phyloP scores from a whole-genome alignment of 345 rosid genomes.

The Euphorbia peplus region DNA sequence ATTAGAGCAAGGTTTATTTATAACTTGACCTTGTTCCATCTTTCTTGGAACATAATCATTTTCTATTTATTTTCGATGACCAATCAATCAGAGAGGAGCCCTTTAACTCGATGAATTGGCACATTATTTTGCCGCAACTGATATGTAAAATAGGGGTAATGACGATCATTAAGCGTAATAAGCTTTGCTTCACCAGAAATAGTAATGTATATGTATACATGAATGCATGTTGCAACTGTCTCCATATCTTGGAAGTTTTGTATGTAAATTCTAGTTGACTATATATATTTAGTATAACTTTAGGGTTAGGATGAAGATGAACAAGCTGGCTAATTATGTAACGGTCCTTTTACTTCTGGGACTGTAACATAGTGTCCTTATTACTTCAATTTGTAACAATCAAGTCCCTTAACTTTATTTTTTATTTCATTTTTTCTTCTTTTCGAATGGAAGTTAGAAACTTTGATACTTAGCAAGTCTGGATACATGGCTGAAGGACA shows the following conservation, averaged over 20 bases:
- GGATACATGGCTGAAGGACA: neutral
- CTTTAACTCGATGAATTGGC: slow-evolving; percentile 26
- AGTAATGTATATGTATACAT: slow-evolving; percentile 1
- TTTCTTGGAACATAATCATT: neutral
- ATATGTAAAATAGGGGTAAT: slow-evolving; percentile 26
- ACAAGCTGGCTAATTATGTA: neutral
- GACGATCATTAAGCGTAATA: slow-evolving; percentile 29
- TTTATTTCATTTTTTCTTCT: too few species aligned
- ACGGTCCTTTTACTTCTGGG: too few species aligned
- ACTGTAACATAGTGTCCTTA: too few species aligned
- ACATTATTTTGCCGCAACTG: slow-evolving; percentile 19
- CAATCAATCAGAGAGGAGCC: slow-evolving; percentile 15
- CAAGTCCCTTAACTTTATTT: too few species aligned
- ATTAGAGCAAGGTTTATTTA: slow-evolving; percentile 66
- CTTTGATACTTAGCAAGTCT: too few species aligned
- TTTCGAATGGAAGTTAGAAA: too few species aligned
- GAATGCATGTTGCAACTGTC: neutral
- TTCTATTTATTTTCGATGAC: slow-evolving; percentile 22
- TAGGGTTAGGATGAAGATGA: neutral
- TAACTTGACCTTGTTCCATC: slow-evolving; percentile 43
- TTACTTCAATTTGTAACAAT: too few species aligned
- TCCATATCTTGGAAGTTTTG: slow-evolving; percentile 14
- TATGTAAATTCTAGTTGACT: neutral
- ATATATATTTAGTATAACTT: neutral
- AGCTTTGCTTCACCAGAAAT: slow-evolving; percentile 22